phyloP scores from a whole-genome alignment of 352 stramenopile species.

The Globisporangium polare region DNA sequence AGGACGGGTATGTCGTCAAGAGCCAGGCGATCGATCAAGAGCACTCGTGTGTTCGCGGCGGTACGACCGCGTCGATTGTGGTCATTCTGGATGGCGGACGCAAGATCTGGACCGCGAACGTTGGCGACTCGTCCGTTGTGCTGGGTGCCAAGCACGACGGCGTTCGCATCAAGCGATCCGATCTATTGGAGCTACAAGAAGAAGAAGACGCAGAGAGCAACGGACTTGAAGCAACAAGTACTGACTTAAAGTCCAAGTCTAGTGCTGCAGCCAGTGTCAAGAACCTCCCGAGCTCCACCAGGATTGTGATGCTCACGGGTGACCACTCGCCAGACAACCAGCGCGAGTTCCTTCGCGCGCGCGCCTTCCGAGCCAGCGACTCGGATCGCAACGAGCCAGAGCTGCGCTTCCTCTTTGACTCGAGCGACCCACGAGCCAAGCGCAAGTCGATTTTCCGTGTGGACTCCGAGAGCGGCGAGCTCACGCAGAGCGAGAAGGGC shows the following conservation, averaged over 20 bases:
- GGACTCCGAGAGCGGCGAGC: slow-evolving; percentile 22
- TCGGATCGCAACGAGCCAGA: slow-evolving; percentile 34
- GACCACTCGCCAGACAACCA: slow-evolving; percentile 81
- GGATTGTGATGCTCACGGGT: slow-evolving; percentile 62
- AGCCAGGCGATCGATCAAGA: slow-evolving; percentile 11
- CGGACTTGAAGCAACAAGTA: background rate
- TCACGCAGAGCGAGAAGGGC: slow-evolving; percentile 35
- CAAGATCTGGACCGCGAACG: slow-evolving; percentile 79
- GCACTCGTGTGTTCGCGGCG: slow-evolving; percentile 81
- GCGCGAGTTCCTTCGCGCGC: slow-evolving; percentile 68
- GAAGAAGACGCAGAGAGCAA: background rate
- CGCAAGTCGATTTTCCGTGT: slow-evolving; percentile 35
- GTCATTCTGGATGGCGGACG: slow-evolving; percentile 63
- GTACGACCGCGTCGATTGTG: slow-evolving; percentile 82
- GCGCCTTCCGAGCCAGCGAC: slow-evolving; percentile 28
- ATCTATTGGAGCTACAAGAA: background rate
- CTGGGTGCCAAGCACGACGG: slow-evolving; percentile 22
- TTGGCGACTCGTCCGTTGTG: slow-evolving; percentile 72
- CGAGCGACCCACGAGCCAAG: slow-evolving; percentile 24
- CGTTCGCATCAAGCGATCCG: background rate
- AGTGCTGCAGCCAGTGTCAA: slow-evolving; percentile 17
- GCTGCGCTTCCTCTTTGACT: slow-evolving; percentile 87
- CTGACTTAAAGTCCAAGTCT: background rate
- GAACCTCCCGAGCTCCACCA: background rate
- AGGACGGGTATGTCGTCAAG: slow-evolving; percentile 62